phyloP scores from a whole-genome alignment of 176 grass and related monocot species.

The Typha latifolia region DNA sequence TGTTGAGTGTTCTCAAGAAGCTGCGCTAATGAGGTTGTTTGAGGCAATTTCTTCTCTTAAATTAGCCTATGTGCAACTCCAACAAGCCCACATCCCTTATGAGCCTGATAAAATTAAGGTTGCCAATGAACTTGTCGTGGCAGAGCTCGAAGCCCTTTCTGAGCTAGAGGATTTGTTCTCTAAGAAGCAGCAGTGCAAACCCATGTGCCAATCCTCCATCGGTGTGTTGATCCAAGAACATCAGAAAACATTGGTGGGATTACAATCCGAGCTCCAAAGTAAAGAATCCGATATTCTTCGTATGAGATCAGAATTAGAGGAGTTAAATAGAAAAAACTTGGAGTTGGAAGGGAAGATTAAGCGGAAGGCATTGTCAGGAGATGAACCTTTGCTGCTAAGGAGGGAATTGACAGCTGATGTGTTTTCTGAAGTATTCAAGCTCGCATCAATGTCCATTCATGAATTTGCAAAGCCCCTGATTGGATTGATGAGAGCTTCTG shows the following conservation, averaged over 20 bases:
- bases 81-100: constrained; percentile 55
- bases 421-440: constrained; percentile 30
- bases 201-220: constrained; percentile 26
- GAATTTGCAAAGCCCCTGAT: constrained; percentile 60
- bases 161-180: constrained; percentile 43
- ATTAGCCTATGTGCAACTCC: constrained; percentile 54
- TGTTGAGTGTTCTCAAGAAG: constrained; percentile 29
- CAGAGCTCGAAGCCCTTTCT: constrained; percentile 40
- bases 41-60: constrained; percentile 53
- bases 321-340: constrained; percentile 33
- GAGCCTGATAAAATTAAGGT: constrained; percentile 31
- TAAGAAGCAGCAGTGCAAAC: constrained; percentile 26
- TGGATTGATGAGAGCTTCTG: constrained; percentile 47
- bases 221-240: constrained; percentile 38
- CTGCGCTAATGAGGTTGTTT: constrained; percentile 44
- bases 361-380: not conserved
- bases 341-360: constrained; percentile 33
- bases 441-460: constrained; percentile 44
- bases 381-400: constrained; percentile 10
- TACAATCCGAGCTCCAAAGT: constrained; percentile 51
- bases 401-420: constrained; percentile 29
- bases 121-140: constrained; percentile 35
- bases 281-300: constrained; percentile 52
- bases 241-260: constrained; percentile 34
- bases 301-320: constrained; percentile 38